These are phyloP conservation scores for Ustanciosporium gigantosporum DNA, from an alignment of 1,284 basidiomycete species.

Conservation along the genomic window DNA sequence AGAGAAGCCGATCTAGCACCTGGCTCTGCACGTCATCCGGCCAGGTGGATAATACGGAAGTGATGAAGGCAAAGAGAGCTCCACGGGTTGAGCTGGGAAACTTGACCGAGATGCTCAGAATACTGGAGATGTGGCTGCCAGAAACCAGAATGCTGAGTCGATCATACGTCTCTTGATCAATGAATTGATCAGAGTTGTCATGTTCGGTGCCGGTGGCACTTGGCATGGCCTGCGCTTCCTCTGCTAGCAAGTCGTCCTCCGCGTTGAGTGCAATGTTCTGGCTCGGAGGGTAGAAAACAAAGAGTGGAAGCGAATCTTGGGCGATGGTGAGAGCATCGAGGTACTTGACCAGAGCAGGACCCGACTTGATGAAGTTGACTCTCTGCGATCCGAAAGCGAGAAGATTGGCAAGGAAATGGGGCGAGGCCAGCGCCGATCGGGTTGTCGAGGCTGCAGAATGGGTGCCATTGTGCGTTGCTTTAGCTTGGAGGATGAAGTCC, in stretches of 20 bases:
- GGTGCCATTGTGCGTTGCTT: constrained; percentile 1
- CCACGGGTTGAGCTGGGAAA: constrained; percentile 44
- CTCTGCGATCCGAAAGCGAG: constrained; percentile 40
- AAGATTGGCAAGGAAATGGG: constrained; percentile 46
- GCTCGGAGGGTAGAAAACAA: constrained; percentile 8
- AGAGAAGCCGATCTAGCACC: constrained; percentile 37
- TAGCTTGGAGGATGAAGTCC: constrained; percentile 16
- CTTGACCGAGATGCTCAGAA: constrained; percentile 45
- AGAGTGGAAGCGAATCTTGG: constrained; percentile 38
- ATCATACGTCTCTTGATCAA: constrained; percentile 34
- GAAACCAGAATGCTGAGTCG: constrained; percentile 41
- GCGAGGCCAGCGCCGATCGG: not conserved
- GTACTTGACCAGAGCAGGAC: constrained; percentile 27
- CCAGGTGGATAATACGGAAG: constrained; percentile 48
- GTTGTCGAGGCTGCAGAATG: not conserved
- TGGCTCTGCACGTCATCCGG: constrained; percentile 29
- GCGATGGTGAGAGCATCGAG: constrained; percentile 45
- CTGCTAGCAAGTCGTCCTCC: not conserved
- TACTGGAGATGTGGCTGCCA: constrained; percentile 35
- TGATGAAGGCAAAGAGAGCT: constrained; percentile 50
- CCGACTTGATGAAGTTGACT: constrained; percentile 38
- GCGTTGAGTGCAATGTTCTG: not conserved
- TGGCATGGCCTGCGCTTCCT: not conserved
- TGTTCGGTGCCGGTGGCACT: not conserved
- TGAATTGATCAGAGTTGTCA: not conserved